Conservation (phyloP, 495 filamentous ascomycete species). For the Tuber magnatum region DNA sequence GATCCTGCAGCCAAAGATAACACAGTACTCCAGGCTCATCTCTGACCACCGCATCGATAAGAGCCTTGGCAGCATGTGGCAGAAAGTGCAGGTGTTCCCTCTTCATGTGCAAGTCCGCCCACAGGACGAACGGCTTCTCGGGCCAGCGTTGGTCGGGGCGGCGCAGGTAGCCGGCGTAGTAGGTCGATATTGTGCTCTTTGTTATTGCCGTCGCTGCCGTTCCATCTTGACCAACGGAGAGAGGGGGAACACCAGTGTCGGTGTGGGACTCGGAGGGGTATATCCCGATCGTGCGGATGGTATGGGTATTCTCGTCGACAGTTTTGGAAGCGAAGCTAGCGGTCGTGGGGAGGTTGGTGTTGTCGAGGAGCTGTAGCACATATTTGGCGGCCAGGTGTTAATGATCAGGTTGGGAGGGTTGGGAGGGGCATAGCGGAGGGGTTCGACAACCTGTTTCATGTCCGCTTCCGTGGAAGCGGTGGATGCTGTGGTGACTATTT, state of each 20-base stretch:
- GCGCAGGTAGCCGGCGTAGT: background rate
- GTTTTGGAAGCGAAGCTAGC: background rate
- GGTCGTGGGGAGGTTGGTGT: background rate
- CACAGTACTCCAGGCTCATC: conserved; percentile 7
- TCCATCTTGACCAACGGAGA: background rate
- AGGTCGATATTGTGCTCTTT: background rate
- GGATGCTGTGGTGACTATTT: background rate
- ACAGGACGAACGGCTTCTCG: conserved; percentile 1
- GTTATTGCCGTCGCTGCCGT: background rate
- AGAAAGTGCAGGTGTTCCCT: background rate
- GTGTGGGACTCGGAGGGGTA: background rate
- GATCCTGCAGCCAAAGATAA: conserved; percentile 13
- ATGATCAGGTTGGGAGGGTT: background rate
- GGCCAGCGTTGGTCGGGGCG: background rate
- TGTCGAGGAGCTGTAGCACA: background rate
- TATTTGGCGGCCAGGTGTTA: background rate
- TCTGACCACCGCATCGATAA: background rate
- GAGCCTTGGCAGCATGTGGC: background rate
- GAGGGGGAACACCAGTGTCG: background rate
- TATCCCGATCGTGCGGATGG: background rate
- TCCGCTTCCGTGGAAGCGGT: background rate
- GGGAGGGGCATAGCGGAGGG: background rate
- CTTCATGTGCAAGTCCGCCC: conserved; percentile 6
- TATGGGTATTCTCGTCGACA: background rate
- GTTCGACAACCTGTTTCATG: background rate